A percentile compares a stretch with the other conserved stretches of the same genome.
phyloP scores from a whole-genome alignment of 2,329 filamentous ascomycete genomes.

The Capronia epimyces region DNA sequence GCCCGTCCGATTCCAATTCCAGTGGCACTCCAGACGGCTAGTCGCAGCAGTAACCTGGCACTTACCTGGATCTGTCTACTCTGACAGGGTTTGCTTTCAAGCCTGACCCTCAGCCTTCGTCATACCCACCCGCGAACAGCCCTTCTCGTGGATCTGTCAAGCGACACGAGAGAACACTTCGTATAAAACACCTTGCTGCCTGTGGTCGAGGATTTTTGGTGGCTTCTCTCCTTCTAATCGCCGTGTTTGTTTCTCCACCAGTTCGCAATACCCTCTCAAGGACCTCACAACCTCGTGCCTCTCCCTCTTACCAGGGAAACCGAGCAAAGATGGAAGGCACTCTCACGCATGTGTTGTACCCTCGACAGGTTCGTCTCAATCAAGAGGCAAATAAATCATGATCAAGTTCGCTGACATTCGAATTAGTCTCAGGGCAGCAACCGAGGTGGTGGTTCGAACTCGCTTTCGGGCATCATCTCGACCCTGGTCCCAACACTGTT shows the following conservation, averaged over 20 bases:
- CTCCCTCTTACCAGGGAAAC: background rate
- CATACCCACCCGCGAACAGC: too few relatives aligned
- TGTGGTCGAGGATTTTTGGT: too few relatives aligned
- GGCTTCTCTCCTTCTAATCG: too few relatives aligned
- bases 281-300: background rate
- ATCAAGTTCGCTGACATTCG: background rate
- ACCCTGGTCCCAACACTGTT: slow-evolving; percentile 46
- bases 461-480: slow-evolving; percentile 44
- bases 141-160: too few relatives aligned
- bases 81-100: too few relatives aligned
- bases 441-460: slow-evolving; percentile 37
- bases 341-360: slow-evolving; percentile 16
- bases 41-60: background rate
- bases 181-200: too few relatives aligned
- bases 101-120: too few relatives aligned
- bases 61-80: background rate
- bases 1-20: background rate
- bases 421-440: slow-evolving; percentile 15
- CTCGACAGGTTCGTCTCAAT: slow-evolving; percentile 17
- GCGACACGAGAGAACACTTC: too few relatives aligned
- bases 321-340: slow-evolving; percentile 8
- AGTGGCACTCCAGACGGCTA: background rate
- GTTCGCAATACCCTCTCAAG: too few relatives aligned
- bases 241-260: too few relatives aligned
- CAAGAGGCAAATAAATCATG: background rate